phyloP scores from a whole-genome alignment of 495 filamentous ascomycete species.

The Cetradonia linearis region DNA sequence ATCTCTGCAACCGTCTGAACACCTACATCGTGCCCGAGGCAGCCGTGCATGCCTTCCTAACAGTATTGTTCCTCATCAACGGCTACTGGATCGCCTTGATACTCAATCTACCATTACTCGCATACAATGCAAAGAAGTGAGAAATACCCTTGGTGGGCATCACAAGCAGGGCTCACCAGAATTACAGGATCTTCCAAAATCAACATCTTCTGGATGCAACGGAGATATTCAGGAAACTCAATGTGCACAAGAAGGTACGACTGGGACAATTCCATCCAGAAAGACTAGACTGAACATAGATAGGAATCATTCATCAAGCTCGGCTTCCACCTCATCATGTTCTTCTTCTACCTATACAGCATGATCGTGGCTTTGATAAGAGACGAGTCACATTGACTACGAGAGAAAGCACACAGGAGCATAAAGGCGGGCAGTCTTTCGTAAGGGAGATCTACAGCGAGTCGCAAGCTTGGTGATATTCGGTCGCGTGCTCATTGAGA shows the following conservation, averaged over 20 bases:
- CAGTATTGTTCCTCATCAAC: slow-evolving; percentile 91
- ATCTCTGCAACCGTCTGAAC: slow-evolving; percentile 99
- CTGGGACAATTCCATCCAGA: not conserved
- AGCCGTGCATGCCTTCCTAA: slow-evolving; percentile 90
- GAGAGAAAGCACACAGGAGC: slow-evolving; percentile 30
- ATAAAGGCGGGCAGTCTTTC: slow-evolving; percentile 26
- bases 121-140: slow-evolving; percentile 95
- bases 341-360: slow-evolving; percentile 99
- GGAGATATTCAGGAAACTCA: slow-evolving; percentile 98
- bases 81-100: slow-evolving; percentile 94
- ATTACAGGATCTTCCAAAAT: slow-evolving; percentile 81
- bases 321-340: slow-evolving; percentile 97
- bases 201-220: slow-evolving; percentile 94
- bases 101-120: slow-evolving; percentile 85
- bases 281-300: not conserved
- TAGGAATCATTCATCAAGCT: slow-evolving; percentile 99
- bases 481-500: slow-evolving; percentile 7
- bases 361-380: slow-evolving; percentile 99
- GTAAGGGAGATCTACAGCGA: not conserved
- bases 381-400: slow-evolving; percentile 75
- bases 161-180: slow-evolving; percentile 23
- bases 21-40: slow-evolving; percentile 99
- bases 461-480: not conserved
- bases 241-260: slow-evolving; percentile 95
- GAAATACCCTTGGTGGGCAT: slow-evolving; percentile 27